A percentile compares a stretch with the other conserved stretches of the same genome.
Evolutionary conservation across 768 basidiomycete species (phyloP).

Genomic region (Amyloporia xantha): DNA sequence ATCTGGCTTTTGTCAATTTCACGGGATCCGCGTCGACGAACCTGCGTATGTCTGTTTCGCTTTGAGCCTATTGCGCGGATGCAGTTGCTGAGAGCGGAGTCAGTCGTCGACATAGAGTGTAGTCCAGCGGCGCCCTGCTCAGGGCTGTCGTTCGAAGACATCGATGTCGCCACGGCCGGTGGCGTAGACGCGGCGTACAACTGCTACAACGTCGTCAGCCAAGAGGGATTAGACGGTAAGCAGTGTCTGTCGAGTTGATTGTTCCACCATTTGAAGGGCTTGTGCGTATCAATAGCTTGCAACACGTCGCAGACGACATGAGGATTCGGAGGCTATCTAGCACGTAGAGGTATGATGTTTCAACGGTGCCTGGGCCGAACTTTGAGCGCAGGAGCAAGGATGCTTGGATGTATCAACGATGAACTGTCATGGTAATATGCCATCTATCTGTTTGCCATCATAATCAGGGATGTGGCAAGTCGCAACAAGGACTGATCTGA

Average conservation of each 20-base stretch:
- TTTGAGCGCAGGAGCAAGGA: too few species aligned
- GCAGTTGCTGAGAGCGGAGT: not conserved
- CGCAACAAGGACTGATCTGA: too few species aligned
- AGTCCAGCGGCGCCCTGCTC: slow-evolving; percentile 42
- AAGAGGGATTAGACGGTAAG: slow-evolving; percentile 16
- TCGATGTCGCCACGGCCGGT: slow-evolving; percentile 30
- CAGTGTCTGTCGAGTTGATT: not conserved
- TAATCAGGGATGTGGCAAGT: too few species aligned
- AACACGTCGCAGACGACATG: not conserved
- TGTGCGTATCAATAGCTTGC: not conserved
- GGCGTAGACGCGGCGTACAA: slow-evolving; percentile 33
- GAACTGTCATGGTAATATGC: too few species aligned
- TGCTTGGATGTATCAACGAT: too few species aligned
- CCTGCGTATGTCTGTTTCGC: slow-evolving; percentile 15
- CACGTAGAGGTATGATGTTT: too few species aligned
- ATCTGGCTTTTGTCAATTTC: slow-evolving; percentile 41
- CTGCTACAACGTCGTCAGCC: slow-evolving; percentile 41
- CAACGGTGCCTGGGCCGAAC: too few species aligned
- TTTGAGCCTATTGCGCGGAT: not conserved
- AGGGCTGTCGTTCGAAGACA: slow-evolving; percentile 33
- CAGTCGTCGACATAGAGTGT: slow-evolving; percentile 47
- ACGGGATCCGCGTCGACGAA: slow-evolving; percentile 34
- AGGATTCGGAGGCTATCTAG: too few species aligned
- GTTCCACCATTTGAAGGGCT: too few species aligned
- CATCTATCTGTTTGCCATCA: too few species aligned